Conservation (phyloP, 306 rosid species). For the Citrullus mucosospermus region DNA sequence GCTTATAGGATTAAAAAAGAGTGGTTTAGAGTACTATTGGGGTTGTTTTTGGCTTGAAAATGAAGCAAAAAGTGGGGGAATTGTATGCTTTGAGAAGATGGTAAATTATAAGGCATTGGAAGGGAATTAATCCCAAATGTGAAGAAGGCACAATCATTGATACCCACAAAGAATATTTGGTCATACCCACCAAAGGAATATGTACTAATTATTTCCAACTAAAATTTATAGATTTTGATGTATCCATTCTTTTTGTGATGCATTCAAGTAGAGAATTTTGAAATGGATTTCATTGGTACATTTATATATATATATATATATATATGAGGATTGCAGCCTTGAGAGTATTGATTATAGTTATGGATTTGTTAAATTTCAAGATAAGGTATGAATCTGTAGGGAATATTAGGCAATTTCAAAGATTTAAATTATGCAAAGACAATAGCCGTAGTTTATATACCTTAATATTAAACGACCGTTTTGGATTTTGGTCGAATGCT, state of each 20-base stretch:
- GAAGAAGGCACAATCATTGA: constrained; percentile 4
- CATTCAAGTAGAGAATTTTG: background rate
- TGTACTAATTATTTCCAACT: background rate
- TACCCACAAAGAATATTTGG: constrained; percentile 8
- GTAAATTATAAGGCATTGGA: constrained; percentile 1
- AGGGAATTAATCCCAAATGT: constrained; percentile 12
- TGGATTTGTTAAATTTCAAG: background rate
- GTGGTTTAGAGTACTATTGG: constrained; percentile 4
- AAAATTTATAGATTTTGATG: background rate
- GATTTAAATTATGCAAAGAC: background rate
- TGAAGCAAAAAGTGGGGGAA: constrained; percentile 14
- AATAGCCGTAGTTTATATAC: background rate
- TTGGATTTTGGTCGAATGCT: background rate
- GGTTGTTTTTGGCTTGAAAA: constrained; percentile 8
- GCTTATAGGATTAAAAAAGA: background rate
- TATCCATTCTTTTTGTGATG: background rate
- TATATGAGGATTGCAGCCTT: background rate
- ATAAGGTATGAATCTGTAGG: background rate
- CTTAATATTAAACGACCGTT: background rate
- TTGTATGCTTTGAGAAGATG: constrained; percentile 11
- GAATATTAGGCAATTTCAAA: constrained; percentile 6
- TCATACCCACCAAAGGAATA: constrained; percentile 6
- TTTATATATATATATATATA: background rate
- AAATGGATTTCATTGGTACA: background rate
- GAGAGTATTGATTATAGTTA: background rate